phyloP scores from a whole-genome alignment of 345 rosid species.

The Raphanus sativus region DNA sequence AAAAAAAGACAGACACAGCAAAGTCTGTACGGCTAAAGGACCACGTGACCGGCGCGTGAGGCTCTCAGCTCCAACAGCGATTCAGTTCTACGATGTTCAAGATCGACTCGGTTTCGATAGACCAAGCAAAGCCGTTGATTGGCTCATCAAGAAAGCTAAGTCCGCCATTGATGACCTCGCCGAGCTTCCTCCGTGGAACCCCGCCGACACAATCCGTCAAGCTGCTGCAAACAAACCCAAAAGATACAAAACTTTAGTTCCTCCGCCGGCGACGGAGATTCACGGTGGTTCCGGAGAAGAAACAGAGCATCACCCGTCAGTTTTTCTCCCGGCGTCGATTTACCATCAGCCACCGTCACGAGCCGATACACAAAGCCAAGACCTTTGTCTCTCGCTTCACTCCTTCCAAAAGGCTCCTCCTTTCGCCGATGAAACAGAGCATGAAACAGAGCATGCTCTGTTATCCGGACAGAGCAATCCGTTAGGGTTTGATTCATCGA shows the following conservation, averaged over 20 bases:
- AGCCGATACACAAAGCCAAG: constrained; percentile 66
- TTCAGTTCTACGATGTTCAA: constrained; percentile 93
- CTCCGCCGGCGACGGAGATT: constrained; percentile 14
- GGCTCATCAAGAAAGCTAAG: constrained; percentile 88
- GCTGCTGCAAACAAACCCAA: constrained; percentile 25
- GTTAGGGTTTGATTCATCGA: constrained; percentile 49
- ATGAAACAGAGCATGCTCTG: constrained; percentile 49
- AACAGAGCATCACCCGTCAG: constrained; percentile 35
- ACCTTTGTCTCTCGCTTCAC: constrained; percentile 84
- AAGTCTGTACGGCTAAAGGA: constrained; percentile 92
- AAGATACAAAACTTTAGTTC: neutral
- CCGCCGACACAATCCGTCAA: constrained; percentile 28
- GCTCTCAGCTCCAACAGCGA: constrained; percentile 93
- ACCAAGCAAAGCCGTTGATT: constrained; percentile 96
- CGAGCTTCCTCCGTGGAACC: constrained; percentile 81
- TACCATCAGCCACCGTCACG: constrained; percentile 51
- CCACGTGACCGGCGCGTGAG: constrained; percentile 96
- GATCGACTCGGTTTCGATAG: constrained; percentile 92
- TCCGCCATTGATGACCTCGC: constrained; percentile 80
- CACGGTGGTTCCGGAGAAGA: constrained; percentile 30
- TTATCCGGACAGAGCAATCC: constrained; percentile 50
- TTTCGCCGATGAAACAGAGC: constrained; percentile 52
- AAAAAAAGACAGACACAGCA: constrained; percentile 87
- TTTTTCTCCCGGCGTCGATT: constrained; percentile 64
- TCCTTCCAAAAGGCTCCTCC: constrained; percentile 63